Base-by-base conservation (phyloP, 352 stramenopile species). In the Phytophthora vignae region DNA sequence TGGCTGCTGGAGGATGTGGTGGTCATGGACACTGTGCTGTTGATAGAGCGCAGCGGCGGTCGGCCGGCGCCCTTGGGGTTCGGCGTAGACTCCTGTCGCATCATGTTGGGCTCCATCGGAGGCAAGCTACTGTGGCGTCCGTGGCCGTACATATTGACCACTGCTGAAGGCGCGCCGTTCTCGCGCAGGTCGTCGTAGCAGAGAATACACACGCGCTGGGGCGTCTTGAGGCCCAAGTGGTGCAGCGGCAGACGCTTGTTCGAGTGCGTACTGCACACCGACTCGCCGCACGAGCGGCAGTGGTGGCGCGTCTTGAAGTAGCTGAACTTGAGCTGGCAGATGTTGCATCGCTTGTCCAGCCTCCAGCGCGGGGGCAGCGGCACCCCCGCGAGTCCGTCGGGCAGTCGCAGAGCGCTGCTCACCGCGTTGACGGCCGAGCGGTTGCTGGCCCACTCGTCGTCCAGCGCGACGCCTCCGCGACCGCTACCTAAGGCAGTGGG, bases 291-390 rank as follows among this genome's bases (percentile, higher is more conserved):
- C 68, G 90, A 93, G 67, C 91, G 87, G 71, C 91, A 97, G 73
- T 97, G 91, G 70, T 97, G 91, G 9, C 90, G 85, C 46, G 82
- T 84, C 74, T 90, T 92, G 36, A 97, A 88, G 76, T 97, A 90
- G 38, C 74, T 94, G 68, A 97, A 97, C 70, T 92, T 94, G 48
- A 88, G 71, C 62, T 90, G 78, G 64, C 91, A 97, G 49, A 94
- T 88, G 62, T 93, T 89, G 75, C 91, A 97, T 19, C 81, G 77
- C 60, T 87, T 91, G 57, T 91, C 84, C 52, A 92, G 69, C 29
- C 84, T 76, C 87, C 94, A 96, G 10, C 83, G 83, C 22, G 87
- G 85, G 14, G 85, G 85, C 33, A 92, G 76, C 36, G 78, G 64
- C 17, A 83, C 74, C 3, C 66, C 77, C 10, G 69, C 64, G 15